Conservation (phyloP, 768 basidiomycete genomes). For the Tricholomella constricta region DNA sequence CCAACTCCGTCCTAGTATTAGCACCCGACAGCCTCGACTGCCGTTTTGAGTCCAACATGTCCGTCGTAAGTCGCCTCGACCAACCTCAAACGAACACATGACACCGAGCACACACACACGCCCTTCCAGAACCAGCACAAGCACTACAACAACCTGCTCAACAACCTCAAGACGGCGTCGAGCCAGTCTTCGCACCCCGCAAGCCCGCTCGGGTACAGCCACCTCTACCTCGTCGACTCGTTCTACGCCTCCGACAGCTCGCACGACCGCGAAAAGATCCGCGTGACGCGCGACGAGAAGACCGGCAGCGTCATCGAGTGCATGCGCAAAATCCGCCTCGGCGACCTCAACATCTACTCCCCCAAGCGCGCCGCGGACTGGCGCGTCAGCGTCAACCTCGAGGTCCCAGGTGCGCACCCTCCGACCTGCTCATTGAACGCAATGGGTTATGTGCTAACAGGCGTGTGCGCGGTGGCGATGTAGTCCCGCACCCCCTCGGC, state of each 20-base stretch:
- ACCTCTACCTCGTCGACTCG: slow-evolving; percentile 76
- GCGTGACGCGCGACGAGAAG: slow-evolving; percentile 84
- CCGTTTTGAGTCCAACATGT: slow-evolving; percentile 94
- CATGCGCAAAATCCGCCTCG: slow-evolving; percentile 80
- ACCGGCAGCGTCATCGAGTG: slow-evolving; percentile 63
- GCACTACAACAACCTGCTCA: slow-evolving; percentile 86
- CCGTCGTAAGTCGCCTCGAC: slow-evolving; percentile 55
- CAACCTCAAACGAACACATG: no score
- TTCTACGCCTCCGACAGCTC: slow-evolving; percentile 60
- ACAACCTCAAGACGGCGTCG: slow-evolving; percentile 67
- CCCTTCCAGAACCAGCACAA: slow-evolving; percentile 74
- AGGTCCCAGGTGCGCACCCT: slow-evolving; percentile 71
- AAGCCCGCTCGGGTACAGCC: slow-evolving; percentile 70
- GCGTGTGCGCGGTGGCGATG: no score
- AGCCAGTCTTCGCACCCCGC: slow-evolving; percentile 51
- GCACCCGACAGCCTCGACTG: slow-evolving; percentile 58
- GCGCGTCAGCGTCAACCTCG: slow-evolving; percentile 91
- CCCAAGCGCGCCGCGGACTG: slow-evolving; percentile 87
- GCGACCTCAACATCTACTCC: slow-evolving; percentile 83
- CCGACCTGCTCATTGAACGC: no score
- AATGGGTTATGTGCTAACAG: background rate
- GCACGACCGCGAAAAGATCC: slow-evolving; percentile 58
- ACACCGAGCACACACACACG: slow-evolving; percentile 15
- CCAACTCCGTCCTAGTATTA: slow-evolving; percentile 52
- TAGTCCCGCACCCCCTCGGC: slow-evolving; percentile 72